Conservation (phyloP, 352 stramenopile genomes). For the Phytopythium chamaehyphon region DNA sequence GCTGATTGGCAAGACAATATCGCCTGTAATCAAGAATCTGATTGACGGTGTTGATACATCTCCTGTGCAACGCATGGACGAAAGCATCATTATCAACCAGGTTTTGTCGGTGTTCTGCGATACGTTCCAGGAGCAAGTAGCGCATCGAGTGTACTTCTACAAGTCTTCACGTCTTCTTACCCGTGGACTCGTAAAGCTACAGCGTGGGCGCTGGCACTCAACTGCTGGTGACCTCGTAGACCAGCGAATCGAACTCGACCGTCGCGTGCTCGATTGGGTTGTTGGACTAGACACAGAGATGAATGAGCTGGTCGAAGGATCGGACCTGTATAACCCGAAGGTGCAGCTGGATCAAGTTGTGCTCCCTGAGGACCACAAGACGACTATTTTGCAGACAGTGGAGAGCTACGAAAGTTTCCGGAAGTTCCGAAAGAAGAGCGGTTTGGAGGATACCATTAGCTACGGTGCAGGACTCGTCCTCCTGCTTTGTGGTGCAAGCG, state of each 20-base stretch:
- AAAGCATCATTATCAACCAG: conserved; percentile 89
- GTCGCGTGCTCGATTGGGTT: conserved; percentile 83
- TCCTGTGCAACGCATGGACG: conserved; percentile 84
- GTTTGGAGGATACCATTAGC: conserved; percentile 67
- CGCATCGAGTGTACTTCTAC: conserved; percentile 86
- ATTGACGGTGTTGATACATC: conserved; percentile 83
- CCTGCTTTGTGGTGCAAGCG: conserved; percentile 76
- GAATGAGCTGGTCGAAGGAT: conserved; percentile 87
- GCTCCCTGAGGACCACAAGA: conserved; percentile 81
- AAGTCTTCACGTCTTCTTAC: conserved; percentile 78
- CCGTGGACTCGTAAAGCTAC: conserved; percentile 76
- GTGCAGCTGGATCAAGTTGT: conserved; percentile 82
- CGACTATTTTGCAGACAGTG: conserved; percentile 73
- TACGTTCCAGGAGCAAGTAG: conserved; percentile 85
- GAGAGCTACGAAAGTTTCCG: conserved; percentile 82
- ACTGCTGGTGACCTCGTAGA: conserved; percentile 83
- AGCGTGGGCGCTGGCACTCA: conserved; percentile 79
- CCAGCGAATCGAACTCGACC: conserved; percentile 81
- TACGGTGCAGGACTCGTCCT: conserved; percentile 79
- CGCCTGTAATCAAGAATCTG: conserved; percentile 85
- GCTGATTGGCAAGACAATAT: conserved; percentile 89
- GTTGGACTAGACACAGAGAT: conserved; percentile 87
- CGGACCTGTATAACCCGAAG: conserved; percentile 83
- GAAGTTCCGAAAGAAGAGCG: conserved; percentile 74
- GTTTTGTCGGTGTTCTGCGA: conserved; percentile 87